Conservation (phyloP, 192 early-diverging fungal genomes). For the Coemansia sp. region DNA sequence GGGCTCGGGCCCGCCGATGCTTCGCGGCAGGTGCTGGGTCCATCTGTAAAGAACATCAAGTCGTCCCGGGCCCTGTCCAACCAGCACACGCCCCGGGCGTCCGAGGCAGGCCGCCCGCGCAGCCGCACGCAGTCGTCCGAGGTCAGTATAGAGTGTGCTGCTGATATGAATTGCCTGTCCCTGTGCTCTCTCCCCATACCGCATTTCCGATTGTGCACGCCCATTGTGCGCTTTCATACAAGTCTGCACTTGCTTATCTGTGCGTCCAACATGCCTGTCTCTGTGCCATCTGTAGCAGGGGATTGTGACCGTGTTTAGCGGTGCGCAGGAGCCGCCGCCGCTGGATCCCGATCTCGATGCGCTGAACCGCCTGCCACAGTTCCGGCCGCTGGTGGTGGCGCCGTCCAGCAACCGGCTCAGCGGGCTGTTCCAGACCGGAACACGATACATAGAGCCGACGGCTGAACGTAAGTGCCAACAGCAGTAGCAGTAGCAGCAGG, state of each 20-base stretch:
- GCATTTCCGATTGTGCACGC: conserved; percentile 1
- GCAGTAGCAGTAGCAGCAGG: too few species aligned
- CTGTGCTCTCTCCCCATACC: too few species aligned
- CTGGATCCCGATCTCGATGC: conserved; percentile 46
- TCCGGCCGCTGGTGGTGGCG: conserved; percentile 40
- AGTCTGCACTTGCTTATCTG: background rate
- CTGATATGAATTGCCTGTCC: too few species aligned
- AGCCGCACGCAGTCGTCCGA: conserved; percentile 48
- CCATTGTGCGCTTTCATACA: too few species aligned
- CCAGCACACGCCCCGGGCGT: conserved; percentile 6
- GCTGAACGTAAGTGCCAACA: conserved; percentile 48
- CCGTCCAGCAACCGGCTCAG: conserved; percentile 39
- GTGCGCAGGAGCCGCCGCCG: conserved; percentile 28
- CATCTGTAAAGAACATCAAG: conserved; percentile 20
- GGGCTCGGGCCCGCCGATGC: conserved; percentile 2
- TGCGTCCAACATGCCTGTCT: background rate
- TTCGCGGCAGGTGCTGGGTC: conserved; percentile 15
- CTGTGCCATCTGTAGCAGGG: conserved; percentile 32
- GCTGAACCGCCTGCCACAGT: conserved; percentile 35
- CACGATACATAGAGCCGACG: conserved; percentile 47
- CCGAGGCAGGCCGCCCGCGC: conserved; percentile 29
- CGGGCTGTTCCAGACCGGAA: conserved; percentile 36
- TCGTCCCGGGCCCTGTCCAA: conserved; percentile 36
- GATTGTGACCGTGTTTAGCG: conserved; percentile 43
- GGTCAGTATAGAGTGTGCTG: conserved; percentile 11